Conservation (phyloP, 2,329 filamentous ascomycete genomes). For the Macrophomina phaseolina region DNA sequence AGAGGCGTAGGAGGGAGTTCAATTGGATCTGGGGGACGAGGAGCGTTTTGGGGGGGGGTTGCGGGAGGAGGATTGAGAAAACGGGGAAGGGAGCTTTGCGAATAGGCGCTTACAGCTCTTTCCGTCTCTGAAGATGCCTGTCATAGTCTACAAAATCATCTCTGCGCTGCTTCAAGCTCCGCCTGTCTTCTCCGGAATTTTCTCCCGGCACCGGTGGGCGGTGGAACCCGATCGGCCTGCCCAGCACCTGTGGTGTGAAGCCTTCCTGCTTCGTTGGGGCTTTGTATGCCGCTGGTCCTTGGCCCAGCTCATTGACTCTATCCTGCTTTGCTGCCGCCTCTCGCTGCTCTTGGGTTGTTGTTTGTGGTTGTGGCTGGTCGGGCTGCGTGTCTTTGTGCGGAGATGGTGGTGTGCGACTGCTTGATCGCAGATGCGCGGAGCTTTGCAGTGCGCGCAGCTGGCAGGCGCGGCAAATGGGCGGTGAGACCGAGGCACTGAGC, state of each 20-base stretch:
- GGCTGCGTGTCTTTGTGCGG: background rate
- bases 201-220: conserved; percentile 76
- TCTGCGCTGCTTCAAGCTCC: conserved; percentile 70
- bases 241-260: conserved; percentile 60
- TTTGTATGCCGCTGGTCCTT: conserved; percentile 21
- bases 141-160: conserved; percentile 86
- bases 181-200: conserved; percentile 77
- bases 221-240: conserved; percentile 81
- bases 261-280: conserved; percentile 33
- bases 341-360: background rate
- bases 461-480: conserved; percentile 15
- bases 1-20: too few species aligned
- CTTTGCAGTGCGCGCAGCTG: conserved; percentile 10
- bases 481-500: background rate
- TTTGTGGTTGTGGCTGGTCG: background rate
- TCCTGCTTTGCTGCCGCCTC: background rate
- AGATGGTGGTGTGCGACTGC: background rate
- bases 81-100: background rate
- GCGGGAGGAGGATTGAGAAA: background rate
- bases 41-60: background rate
- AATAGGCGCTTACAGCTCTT: conserved; percentile 67
- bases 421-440: background rate
- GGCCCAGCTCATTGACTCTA: conserved; percentile 19
- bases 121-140: conserved; percentile 77
- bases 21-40: too few species aligned